Percentiles rank a stretch among this genome's conserved stretches.
phyloP scores from a whole-genome alignment of 495 filamentous ascomycete genomes.

The Cercophora scortea region DNA sequence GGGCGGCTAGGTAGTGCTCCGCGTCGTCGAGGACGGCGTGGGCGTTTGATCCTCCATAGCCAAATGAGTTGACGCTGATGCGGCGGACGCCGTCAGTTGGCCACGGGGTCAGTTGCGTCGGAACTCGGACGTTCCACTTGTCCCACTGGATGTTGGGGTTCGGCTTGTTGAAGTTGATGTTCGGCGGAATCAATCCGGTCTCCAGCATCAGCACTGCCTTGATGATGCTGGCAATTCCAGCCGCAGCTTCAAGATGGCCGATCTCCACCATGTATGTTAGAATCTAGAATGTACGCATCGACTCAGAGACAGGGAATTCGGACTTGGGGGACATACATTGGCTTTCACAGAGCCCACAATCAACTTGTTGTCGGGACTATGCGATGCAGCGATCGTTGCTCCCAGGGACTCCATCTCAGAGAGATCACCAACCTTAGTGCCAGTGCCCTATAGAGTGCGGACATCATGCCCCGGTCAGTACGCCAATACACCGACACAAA shows the following conservation, averaged over 20 bases:
- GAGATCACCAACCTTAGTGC: slow-evolving; percentile 24
- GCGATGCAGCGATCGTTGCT: slow-evolving; percentile 1
- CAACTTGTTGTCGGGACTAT: background rate
- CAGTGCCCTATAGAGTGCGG: slow-evolving; percentile 8
- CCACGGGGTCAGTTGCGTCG: background rate
- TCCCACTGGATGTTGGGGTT: slow-evolving; percentile 31
- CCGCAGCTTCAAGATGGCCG: slow-evolving; percentile 31
- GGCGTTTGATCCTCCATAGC: slow-evolving; percentile 9
- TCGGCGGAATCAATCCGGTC: slow-evolving; percentile 25
- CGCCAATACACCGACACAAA: too few relatives aligned
- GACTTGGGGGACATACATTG: slow-evolving; percentile 11
- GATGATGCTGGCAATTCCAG: slow-evolving; percentile 31
- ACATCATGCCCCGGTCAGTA: too few relatives aligned
- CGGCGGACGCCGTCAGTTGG: background rate
- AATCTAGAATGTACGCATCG: too few relatives aligned
- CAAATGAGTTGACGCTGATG: slow-evolving; percentile 7
- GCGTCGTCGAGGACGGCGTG: slow-evolving; percentile 9
- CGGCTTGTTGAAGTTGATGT: slow-evolving; percentile 22
- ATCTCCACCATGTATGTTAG: slow-evolving; percentile 3
- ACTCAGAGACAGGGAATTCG: too few relatives aligned
- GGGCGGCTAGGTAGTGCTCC: background rate
- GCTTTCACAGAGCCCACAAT: slow-evolving; percentile 36
- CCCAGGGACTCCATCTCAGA: slow-evolving; percentile 22
- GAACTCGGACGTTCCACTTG: background rate
- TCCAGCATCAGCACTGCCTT: slow-evolving; percentile 31